Conservation (phyloP, 1,139 yeast species). For the Candida tetrigidarum region DNA sequence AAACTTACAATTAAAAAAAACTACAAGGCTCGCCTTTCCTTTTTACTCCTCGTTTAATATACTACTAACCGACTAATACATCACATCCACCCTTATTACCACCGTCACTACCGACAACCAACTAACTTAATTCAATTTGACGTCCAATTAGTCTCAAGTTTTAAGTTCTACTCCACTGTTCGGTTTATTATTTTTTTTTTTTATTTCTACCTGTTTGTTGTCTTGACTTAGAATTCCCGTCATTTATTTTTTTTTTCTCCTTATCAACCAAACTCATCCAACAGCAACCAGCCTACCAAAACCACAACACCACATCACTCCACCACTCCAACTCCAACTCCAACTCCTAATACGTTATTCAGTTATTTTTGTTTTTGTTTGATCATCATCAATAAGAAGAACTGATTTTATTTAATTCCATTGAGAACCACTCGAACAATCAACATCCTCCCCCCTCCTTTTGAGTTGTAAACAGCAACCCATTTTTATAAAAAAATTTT, state of each 20-base stretch:
- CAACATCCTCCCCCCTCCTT: no score
- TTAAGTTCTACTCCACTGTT: no score
- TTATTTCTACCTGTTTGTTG: not conserved
- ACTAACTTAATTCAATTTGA: not conserved
- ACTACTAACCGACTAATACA: not conserved
- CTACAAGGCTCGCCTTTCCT: constrained; percentile 4
- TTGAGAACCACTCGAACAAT: no score
- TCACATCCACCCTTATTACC: not conserved
- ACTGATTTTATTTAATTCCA: no score
- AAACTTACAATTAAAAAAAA: not conserved
- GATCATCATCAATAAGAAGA: no score
- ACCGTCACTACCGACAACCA: not conserved
- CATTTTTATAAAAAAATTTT: no score
- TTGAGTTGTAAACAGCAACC: no score
- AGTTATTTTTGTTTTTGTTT: no score
- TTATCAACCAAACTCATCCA: constrained; percentile 2
- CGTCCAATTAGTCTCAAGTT: not conserved
- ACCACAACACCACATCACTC: not conserved
- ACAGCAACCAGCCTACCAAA: not conserved
- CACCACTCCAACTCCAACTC: not conserved
- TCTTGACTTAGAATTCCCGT: not conserved
- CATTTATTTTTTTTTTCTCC: constrained; percentile 2
- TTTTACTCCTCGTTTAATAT: not conserved
- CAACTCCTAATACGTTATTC: no score
- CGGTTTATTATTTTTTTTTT: not conserved